Evolutionary conservation across 2,329 filamentous ascomycete genomes (phyloP).

Genomic region (Phaeosphaeriaceae sp.): DNA sequence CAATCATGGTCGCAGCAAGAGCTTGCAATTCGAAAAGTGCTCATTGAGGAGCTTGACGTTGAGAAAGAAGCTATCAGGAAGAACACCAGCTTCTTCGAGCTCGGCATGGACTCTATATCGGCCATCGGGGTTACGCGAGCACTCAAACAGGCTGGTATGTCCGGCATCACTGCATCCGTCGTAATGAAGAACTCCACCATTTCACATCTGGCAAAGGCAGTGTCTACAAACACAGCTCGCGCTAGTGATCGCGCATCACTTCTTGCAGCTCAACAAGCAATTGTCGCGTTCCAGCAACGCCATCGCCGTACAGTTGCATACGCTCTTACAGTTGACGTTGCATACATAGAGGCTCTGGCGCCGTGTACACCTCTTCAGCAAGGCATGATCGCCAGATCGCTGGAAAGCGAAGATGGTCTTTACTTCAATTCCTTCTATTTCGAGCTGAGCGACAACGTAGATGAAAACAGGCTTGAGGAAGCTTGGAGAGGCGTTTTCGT

Average conservation of each 20-base stretch:
- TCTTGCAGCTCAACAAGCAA: constrained; percentile 64
- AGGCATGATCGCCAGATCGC: constrained; percentile 79
- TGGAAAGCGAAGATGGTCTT: constrained; percentile 63
- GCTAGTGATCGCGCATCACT: constrained; percentile 33
- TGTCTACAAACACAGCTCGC: constrained; percentile 22
- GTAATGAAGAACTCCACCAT: constrained; percentile 68
- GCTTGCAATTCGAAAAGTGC: constrained; percentile 60
- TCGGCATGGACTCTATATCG: constrained; percentile 89
- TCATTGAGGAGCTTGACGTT: constrained; percentile 63
- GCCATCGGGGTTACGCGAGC: constrained; percentile 73
- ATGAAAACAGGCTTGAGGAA: constrained; percentile 57
- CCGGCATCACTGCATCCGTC: constrained; percentile 67
- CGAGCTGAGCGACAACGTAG: constrained; percentile 56
- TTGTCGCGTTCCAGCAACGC: constrained; percentile 71
- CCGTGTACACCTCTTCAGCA: constrained; percentile 88
- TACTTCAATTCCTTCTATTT: constrained; percentile 84
- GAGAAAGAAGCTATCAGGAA: constrained; percentile 56
- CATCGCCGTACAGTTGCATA: constrained; percentile 63
- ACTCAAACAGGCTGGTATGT: constrained; percentile 70
- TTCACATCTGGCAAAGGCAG: constrained; percentile 47
- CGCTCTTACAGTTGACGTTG: constrained; percentile 59
- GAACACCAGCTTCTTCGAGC: constrained; percentile 77
- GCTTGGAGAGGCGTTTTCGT: constrained; percentile 67
- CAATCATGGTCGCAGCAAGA: constrained; percentile 45
- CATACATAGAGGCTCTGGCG: constrained; percentile 73